phyloP scores from a whole-genome alignment of 768 basidiomycete genomes.

The Lentinula guzmanii region DNA sequence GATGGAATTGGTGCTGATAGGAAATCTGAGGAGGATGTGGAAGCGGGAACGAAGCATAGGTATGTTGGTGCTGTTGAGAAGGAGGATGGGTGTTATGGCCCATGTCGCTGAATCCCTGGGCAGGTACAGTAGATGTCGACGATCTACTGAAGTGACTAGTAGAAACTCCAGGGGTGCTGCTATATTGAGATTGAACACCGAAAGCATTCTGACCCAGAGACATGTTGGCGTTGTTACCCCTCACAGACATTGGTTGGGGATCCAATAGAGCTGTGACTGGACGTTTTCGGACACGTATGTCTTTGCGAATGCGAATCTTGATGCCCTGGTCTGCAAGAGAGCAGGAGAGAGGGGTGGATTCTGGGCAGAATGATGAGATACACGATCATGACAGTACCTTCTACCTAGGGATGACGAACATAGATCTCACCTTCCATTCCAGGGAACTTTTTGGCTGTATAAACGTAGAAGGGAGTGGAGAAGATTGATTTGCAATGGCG shows the following conservation, averaged over 20 bases:
- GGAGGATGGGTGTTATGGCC: slow-evolving; percentile 14
- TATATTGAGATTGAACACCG: slow-evolving; percentile 13
- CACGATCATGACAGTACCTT: no score
- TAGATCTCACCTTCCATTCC: slow-evolving; percentile 80
- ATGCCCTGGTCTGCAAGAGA: slow-evolving; percentile 94
- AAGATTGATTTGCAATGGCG: slow-evolving; percentile 88
- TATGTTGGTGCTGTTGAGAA: slow-evolving; percentile 14
- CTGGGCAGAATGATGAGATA: slow-evolving; percentile 28
- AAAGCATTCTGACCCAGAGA: slow-evolving; percentile 9
- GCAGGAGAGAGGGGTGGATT: slow-evolving; percentile 84
- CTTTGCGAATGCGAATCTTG: slow-evolving; percentile 91
- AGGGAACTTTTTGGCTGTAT: slow-evolving; percentile 94
- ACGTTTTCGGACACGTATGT: slow-evolving; percentile 78
- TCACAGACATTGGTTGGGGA: slow-evolving; percentile 13
- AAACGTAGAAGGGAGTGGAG: slow-evolving; percentile 88
- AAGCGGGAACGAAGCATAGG: slow-evolving; percentile 1
- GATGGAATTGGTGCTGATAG: slow-evolving; percentile 1
- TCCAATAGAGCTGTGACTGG: slow-evolving; percentile 24
- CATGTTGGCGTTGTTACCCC: slow-evolving; percentile 9
- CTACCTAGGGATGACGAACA: no score
- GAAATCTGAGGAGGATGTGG: slow-evolving; percentile 20
- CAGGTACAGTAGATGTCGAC: neutral
- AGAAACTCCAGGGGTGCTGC: slow-evolving; percentile 18
- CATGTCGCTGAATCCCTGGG: slow-evolving; percentile 16
- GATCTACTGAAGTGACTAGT: slow-evolving; percentile 16